Percentiles rank a stretch among this genome's conserved stretches.
Conservation (phyloP, 164 flowering plant genomes). For the Vitis rupestris region DNA sequence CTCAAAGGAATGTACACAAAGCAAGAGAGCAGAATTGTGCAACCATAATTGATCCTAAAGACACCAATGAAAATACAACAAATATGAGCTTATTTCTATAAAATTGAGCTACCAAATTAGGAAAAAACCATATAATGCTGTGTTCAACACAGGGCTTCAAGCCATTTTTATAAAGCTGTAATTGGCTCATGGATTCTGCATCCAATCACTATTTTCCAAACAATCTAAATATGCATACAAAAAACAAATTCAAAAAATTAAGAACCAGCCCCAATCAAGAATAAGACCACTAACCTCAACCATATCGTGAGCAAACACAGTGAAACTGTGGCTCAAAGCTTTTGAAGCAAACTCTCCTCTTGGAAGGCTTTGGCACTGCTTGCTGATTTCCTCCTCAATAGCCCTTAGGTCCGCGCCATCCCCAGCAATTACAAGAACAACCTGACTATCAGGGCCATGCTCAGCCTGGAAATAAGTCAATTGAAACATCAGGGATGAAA, state of each 20-base stretch:
- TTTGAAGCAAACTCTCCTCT: slow-evolving; percentile 81
- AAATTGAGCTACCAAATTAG: no score
- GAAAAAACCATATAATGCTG: no score
- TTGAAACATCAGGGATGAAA: neutral
- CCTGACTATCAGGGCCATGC: slow-evolving; percentile 99
- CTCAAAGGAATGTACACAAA: neutral
- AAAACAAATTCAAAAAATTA: no score
- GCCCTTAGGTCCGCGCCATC: slow-evolving; percentile 69
- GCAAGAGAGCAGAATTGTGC: neutral
- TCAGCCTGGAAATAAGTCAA: slow-evolving; percentile 68
- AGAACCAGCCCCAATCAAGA: neutral
- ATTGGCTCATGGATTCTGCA: neutral
- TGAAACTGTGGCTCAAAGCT: slow-evolving; percentile 86
- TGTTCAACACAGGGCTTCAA: neutral
- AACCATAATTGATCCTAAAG: no score
- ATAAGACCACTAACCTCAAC: slow-evolving; percentile 61
- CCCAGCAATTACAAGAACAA: slow-evolving; percentile 90
- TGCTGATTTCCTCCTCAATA: slow-evolving; percentile 70
- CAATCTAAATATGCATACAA: neutral
- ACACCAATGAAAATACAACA: no score
- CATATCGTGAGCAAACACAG: slow-evolving; percentile 81
- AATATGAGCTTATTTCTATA: no score
- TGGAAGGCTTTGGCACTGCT: slow-evolving; percentile 83
- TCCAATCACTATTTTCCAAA: neutral
- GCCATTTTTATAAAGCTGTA: neutral